Conservation (phyloP, 108 stramenopile species). For the Seminavis robusta region DNA sequence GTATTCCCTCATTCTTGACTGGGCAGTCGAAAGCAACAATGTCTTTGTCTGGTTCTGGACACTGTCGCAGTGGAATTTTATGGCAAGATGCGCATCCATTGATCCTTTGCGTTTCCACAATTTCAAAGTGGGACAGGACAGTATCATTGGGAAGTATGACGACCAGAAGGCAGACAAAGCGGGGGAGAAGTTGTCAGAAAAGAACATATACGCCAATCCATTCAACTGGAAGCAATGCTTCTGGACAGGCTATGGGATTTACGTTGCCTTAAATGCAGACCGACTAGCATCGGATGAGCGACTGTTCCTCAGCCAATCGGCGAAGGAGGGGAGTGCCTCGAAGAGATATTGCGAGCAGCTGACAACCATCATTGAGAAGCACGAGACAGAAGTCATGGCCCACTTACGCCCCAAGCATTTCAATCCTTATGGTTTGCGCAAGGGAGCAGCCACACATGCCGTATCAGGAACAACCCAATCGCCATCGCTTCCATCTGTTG, state of each 20-base stretch:
- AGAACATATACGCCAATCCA: slow-evolving; percentile 34
- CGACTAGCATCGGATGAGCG: slow-evolving; percentile 3
- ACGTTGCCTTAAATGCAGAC: background rate
- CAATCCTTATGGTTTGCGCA: slow-evolving; percentile 30
- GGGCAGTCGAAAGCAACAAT: slow-evolving; percentile 14
- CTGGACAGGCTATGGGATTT: slow-evolving; percentile 5
- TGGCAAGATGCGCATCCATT: slow-evolving; percentile 21
- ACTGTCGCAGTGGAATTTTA: slow-evolving; percentile 30
- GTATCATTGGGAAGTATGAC: slow-evolving; percentile 19
- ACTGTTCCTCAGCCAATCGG: slow-evolving; percentile 12
- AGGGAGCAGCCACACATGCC: slow-evolving; percentile 29
- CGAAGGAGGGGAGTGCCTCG: slow-evolving; percentile 12
- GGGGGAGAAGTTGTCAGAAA: slow-evolving; percentile 21
- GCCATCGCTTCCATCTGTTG: slow-evolving; percentile 31
- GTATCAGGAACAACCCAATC: slow-evolving; percentile 25
- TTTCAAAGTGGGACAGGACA: slow-evolving; percentile 12
- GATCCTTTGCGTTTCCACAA: slow-evolving; percentile 17
- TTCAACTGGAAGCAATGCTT: background rate
- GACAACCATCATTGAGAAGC: background rate
- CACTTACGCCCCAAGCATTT: slow-evolving; percentile 10
- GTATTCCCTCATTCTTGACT: slow-evolving; percentile 10
- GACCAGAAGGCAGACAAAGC: slow-evolving; percentile 19
- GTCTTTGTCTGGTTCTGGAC: slow-evolving; percentile 19
- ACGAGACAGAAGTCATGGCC: background rate
- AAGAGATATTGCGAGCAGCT: slow-evolving; percentile 15